Base-by-base conservation (phyloP, 2,329 filamentous ascomycete species). In the Cladosporium cucumerinum region DNA sequence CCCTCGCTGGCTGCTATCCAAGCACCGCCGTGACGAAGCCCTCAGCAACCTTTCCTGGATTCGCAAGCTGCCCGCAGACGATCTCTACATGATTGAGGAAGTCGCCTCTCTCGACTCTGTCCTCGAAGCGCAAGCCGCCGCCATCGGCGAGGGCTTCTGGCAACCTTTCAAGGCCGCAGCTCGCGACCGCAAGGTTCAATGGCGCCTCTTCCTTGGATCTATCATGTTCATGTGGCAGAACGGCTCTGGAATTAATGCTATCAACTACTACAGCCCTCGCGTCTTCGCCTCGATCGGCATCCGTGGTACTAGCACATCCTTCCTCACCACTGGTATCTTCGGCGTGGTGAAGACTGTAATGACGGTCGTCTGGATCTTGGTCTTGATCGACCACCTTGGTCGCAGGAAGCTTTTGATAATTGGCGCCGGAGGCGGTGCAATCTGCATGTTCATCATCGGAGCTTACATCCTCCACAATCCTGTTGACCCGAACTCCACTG, bases 201-300 rank as follows among this genome's bases (percentile, higher is more conserved):
- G 87, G 81, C 86, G 90, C 49, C 87, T 94, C 77, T 85, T 91
- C 74, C 82, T 93, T 12, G 90, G 90, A 55, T 85, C 85, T 63
- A 85, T 90, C 72, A 82, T 94, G 23, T 93, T 93, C 81, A 80
- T 93, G 61, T 92, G 87, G 83, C 91, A 94, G 77, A 94, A 94
- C 71, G 88, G 88, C 58, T 83, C 80, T 3, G 90, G 90, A 2
- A 92, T 92, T 79, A 92, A 92, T 70, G 89, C 89, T 23, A 58
- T 58, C 36, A 92, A 92, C 80, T 92, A 92, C 78, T 91, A 89
- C 76, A 83, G 81, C 1, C 89, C 89, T 0, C 89, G 85, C 0
- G 85, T 92, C 11, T 91, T 92, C 81, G 83, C 83, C 66, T 85
- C 82, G 14, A 84, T 91, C 48, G 88, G 88, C 16, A 79, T 90